phyloP scores from a whole-genome alignment of 23 red algal genomes.

The Agarophyton chilense region DNA sequence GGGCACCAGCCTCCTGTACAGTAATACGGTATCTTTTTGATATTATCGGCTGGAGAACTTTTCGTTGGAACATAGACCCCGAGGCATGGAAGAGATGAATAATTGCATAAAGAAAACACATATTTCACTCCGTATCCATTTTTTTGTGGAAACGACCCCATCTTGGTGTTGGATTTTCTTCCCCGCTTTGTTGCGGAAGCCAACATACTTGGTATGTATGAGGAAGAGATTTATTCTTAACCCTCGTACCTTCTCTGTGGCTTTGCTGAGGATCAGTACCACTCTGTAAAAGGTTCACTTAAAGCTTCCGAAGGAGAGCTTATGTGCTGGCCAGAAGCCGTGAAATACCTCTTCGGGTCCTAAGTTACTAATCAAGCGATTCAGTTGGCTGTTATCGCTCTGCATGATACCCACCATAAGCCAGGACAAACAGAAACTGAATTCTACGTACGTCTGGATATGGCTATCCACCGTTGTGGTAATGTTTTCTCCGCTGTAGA shows the following conservation, averaged over 20 bases:
- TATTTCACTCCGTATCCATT: neutral
- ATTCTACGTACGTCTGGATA: neutral
- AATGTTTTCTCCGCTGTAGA: neutral
- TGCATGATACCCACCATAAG: neutral
- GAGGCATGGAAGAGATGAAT: neutral
- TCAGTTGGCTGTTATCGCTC: neutral
- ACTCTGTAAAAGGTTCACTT: neutral
- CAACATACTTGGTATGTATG: neutral
- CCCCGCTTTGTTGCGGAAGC: neutral
- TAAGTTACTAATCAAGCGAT: neutral
- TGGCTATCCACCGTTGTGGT: neutral
- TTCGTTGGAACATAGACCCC: neutral
- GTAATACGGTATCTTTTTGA: neutral
- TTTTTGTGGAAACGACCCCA: neutral
- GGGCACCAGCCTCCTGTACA: neutral
- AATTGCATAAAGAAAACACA: neutral
- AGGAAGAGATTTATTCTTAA: neutral
- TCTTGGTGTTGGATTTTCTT: neutral
- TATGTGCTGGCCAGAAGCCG: neutral
- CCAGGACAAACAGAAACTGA: neutral
- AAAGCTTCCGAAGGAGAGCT: neutral
- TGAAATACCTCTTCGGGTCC: neutral
- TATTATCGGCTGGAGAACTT: neutral
- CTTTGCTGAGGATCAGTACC: neutral
- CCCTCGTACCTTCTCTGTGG: neutral